Evolutionary conservation across 2,329 filamentous ascomycete species (phyloP).

Genomic region (Microascus cirrosus): DNA sequence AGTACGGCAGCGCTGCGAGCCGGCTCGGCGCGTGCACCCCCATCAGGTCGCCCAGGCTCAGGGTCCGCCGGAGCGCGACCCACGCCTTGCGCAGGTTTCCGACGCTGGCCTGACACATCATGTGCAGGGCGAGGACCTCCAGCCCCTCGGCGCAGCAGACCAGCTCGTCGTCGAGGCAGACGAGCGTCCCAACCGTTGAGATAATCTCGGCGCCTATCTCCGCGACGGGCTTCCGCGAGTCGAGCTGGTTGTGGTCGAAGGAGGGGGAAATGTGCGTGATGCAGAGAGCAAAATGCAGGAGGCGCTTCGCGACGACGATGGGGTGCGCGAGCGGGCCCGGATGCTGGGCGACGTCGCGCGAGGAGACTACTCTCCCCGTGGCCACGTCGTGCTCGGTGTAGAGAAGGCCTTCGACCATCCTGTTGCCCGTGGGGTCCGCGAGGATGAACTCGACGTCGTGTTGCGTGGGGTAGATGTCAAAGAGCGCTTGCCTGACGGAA

Average conservation of each 20-base stretch:
- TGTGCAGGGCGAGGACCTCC: conserved; percentile 36
- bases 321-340: conserved; percentile 33
- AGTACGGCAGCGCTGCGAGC: conserved; percentile 10
- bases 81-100: conserved; percentile 44
- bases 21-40: conserved; percentile 27
- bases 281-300: conserved; percentile 32
- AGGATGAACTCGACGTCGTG: not conserved
- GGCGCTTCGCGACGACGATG: conserved; percentile 30
- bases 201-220: not conserved
- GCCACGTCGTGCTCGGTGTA: conserved; percentile 7
- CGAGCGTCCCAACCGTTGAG: conserved; percentile 19
- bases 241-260: conserved; percentile 11
- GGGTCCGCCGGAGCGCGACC: conserved; percentile 35
- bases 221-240: not conserved
- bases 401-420: not conserved
- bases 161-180: conserved; percentile 40
- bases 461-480: not conserved
- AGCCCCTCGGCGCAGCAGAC: conserved; percentile 39
- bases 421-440: not conserved
- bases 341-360: conserved; percentile 17
- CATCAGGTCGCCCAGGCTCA: conserved; percentile 39
- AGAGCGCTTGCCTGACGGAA: not conserved
- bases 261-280: conserved; percentile 31
- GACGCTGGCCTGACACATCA: conserved; percentile 36
- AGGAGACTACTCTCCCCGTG: conserved; percentile 12